phyloP scores from a whole-genome alignment of 257 asterid species.

The Solanum sejunctum region DNA sequence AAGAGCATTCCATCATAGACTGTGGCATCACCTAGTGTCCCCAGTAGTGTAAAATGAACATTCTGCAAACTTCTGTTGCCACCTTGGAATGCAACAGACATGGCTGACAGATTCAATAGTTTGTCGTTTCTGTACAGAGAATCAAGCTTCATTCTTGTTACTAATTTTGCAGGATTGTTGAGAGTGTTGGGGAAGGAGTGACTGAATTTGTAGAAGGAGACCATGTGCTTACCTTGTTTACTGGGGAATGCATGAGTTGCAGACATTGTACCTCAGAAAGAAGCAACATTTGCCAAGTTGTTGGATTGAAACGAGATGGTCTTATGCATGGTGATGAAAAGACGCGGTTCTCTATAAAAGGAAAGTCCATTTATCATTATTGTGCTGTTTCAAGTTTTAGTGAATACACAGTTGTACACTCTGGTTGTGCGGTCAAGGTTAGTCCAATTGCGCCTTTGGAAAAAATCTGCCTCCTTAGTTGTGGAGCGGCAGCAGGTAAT shows the following conservation, averaged over 20 bases:
- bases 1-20: not conserved
- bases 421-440: slow-evolving; percentile 91
- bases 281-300: slow-evolving; percentile 70
- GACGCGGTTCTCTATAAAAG: slow-evolving; percentile 69
- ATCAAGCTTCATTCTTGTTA: not conserved
- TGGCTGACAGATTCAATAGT: not conserved
- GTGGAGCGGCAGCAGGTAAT: slow-evolving; percentile 94
- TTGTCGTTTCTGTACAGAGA: not conserved
- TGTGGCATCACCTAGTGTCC: not conserved
- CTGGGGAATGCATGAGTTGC: slow-evolving; percentile 91
- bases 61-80: not conserved
- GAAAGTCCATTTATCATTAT: slow-evolving; percentile 68
- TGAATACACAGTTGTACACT: slow-evolving; percentile 80
- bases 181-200: slow-evolving; percentile 83
- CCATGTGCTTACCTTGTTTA: slow-evolving; percentile 76
- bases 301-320: slow-evolving; percentile 87
- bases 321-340: slow-evolving; percentile 79
- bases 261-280: slow-evolving; percentile 63
- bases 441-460: slow-evolving; percentile 69
- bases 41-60: not conserved
- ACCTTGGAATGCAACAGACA: not conserved
- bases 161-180: slow-evolving; percentile 57
- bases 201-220: slow-evolving; percentile 73
- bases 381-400: slow-evolving; percentile 98
- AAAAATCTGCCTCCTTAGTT: slow-evolving; percentile 89